Percentiles rank a stretch among this genome's conserved stretches.
phyloP scores from a whole-genome alignment of 2,329 filamentous ascomycete species.

The Beauveria medogensis region DNA sequence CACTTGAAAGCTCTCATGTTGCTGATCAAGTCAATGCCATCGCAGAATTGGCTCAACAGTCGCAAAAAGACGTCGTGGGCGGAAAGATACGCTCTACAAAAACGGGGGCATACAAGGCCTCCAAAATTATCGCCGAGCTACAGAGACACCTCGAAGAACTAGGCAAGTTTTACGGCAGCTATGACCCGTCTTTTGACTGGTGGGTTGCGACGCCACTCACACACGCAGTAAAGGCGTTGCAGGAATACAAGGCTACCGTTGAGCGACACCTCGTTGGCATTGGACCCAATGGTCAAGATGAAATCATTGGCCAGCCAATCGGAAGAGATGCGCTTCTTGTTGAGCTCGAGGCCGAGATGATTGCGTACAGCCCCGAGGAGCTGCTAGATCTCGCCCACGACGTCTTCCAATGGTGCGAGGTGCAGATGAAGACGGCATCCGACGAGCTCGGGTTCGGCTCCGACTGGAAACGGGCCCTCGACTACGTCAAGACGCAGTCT shows the following conservation, averaged over 20 bases:
- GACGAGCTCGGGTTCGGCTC: constrained; percentile 37
- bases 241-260: constrained; percentile 28
- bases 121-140: constrained; percentile 33
- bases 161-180: constrained; percentile 43
- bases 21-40: constrained; percentile 34
- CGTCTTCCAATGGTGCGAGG: constrained; percentile 48
- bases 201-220: constrained; percentile 42
- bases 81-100: constrained; percentile 28
- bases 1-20: constrained; percentile 33
- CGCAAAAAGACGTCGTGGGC: constrained; percentile 26
- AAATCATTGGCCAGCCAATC: constrained; percentile 50
- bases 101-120: constrained; percentile 38
- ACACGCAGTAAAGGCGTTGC: constrained; percentile 28
- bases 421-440: constrained; percentile 45
- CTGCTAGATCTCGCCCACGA: constrained; percentile 41
- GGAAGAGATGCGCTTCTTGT: constrained; percentile 41
- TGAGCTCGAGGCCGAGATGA: constrained; percentile 48
- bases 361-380: constrained; percentile 50
- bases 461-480: constrained; percentile 45
- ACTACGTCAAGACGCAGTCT: constrained; percentile 46
- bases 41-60: constrained; percentile 23
- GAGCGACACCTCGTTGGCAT: constrained; percentile 37
- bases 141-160: constrained; percentile 36
- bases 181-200: constrained; percentile 50
- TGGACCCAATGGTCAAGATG: constrained; percentile 32